phyloP scores from a whole-genome alignment of 345 rosid genomes.

The Psidium guajava region DNA sequence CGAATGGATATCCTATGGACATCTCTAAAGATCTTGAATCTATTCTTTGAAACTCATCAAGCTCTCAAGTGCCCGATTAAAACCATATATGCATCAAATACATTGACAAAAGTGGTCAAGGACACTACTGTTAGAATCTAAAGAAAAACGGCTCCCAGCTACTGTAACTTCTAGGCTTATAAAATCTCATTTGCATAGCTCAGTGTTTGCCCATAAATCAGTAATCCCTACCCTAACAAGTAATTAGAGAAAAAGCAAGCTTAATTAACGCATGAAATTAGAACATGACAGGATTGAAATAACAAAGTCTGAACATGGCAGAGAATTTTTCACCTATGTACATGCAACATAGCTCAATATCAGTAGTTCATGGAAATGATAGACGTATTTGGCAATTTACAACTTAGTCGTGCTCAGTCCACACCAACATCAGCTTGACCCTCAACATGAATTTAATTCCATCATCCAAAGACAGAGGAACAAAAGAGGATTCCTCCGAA shows the following conservation, averaged over 20 bases:
- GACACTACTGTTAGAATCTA: not conserved
- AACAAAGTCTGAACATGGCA: not conserved
- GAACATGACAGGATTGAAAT: not conserved
- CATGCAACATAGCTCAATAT: not conserved
- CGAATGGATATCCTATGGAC: not conserved
- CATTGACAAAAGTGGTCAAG: not conserved
- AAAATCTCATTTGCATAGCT: not conserved
- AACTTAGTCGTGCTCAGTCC: not conserved
- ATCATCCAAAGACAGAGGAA: not conserved
- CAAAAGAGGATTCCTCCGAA: not conserved
- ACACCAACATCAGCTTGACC: not conserved
- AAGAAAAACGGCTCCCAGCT: not conserved
- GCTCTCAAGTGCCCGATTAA: not conserved
- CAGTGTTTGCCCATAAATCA: not conserved
- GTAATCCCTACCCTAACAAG: not conserved
- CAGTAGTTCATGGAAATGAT: not conserved
- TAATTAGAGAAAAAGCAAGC: not conserved
- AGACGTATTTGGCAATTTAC: not conserved
- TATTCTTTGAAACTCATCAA: not conserved
- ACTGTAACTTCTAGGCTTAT: not conserved
- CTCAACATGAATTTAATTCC: not conserved
- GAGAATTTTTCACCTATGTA: not conserved
- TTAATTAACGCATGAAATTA: not conserved
- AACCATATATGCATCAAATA: not conserved
- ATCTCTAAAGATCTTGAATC: not conserved